A percentile compares a stretch with the other conserved stretches of the same genome.
These are phyloP conservation scores for Pichia sp. DNA, from an alignment of 1,139 yeast genomes.

Conservation along the genomic window DNA sequence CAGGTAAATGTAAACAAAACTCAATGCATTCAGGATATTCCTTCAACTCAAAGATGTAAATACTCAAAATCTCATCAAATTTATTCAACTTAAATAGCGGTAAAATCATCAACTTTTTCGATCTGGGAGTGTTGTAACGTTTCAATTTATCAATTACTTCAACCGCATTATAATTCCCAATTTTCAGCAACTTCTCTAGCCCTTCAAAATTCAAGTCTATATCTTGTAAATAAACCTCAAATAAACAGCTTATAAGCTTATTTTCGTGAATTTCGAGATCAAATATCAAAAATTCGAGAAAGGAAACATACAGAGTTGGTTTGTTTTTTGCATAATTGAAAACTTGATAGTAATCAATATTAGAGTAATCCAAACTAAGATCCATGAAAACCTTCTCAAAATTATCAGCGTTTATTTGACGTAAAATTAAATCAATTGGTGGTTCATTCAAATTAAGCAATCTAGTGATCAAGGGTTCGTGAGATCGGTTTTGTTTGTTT, in stretches of 20 bases:
- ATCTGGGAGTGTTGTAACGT: not conserved
- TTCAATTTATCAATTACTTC: conserved; percentile 22
- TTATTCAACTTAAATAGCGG: conserved; percentile 54
- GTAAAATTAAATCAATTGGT: conserved; percentile 46
- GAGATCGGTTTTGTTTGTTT: conserved; percentile 13
- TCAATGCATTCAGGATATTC: conserved; percentile 51
- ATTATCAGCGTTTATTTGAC: conserved; percentile 39
- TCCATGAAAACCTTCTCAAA: conserved; percentile 57
- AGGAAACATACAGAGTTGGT: conserved; percentile 31
- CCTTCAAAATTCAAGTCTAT: conserved; percentile 14
- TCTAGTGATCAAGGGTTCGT: conserved; percentile 36
- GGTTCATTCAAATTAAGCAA: conserved; percentile 33
- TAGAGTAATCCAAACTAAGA: conserved; percentile 54
- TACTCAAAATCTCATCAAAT: conserved; percentile 57
- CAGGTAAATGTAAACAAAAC: conserved; percentile 36
- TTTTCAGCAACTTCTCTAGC: conserved; percentile 22
- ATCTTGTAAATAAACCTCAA: conserved; percentile 42
- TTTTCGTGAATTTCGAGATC: conserved; percentile 36
- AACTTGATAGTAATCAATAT: conserved; percentile 47
- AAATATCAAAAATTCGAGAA: conserved; percentile 55
- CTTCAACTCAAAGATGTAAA: conserved; percentile 49
- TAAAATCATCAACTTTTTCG: conserved; percentile 40
- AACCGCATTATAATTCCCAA: conserved; percentile 28
- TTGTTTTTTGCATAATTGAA: conserved; percentile 30
- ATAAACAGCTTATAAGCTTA: conserved; percentile 43